Base-by-base conservation (phyloP, 2,329 filamentous ascomycete genomes). In the Chaetomium globosum region DNA sequence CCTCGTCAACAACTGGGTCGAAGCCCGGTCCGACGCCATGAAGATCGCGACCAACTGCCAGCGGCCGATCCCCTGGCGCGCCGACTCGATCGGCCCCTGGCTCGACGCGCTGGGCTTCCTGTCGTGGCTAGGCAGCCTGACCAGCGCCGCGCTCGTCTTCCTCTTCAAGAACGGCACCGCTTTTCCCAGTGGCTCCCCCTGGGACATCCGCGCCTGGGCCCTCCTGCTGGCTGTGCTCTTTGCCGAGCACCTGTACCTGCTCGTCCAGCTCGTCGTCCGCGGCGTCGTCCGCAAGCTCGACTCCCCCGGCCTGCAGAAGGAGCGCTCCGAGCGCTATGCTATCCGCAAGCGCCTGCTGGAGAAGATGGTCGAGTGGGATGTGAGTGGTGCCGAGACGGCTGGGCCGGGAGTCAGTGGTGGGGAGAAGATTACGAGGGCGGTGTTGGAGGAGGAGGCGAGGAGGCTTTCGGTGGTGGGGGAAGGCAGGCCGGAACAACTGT, bases 61-160 rank as follows among this genome's bases (percentile, higher is more conserved):
- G 73, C 88, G 95, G 3, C 95, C 95, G 0, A 92, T 91, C 46
- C 95, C 95, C 0, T 92, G 90, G 85, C 87, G 95, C 61, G 88
- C 92, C 1, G 95, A 98, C 78, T 95, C 91, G 1, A 98, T 99
- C 71, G 95, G 95, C 0, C 93, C 95, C 0, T 98, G 93, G 90
- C 81, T 98, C 13, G 86, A 93, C 69, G 89, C 91, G 1, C 82
- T 99, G 2, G 89, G 89, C 19, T 96, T 98, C 75, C 81, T 98
- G n/a, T 90, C 92, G 3, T 98, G 95, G 95, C 81, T 97, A 28
- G 95, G 95, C 49, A 95, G 90, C 70, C 81, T 98, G 65, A 96
- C 93, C 5, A 93, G 90, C 63, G 88, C 93, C 0, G 92, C 93
- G 0, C 86, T 98, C 56, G 90, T 97, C 0, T 97, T 93, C 76